A percentile compares a stretch with the other conserved stretches of the same genome.
phyloP scores from a whole-genome alignment of 2,329 filamentous ascomycete species.

The Cladosporium oxysporum region DNA sequence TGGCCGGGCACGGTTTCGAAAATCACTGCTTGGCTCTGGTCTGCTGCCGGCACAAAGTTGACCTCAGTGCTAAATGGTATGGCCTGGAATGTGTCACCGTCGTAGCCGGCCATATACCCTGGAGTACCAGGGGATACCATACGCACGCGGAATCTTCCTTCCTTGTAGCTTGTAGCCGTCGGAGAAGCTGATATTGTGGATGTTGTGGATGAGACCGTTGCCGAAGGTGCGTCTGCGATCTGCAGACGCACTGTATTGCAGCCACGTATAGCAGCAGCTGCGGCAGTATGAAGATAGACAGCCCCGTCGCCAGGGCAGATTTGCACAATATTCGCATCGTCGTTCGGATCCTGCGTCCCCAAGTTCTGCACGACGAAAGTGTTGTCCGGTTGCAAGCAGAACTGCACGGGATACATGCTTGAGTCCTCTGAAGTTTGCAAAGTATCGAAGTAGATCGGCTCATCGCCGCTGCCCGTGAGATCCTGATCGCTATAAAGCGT shows the following conservation, averaged over 20 bases:
- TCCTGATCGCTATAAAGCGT: constrained; percentile 6
- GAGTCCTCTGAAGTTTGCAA: background rate
- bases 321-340: constrained; percentile 6
- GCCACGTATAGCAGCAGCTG: background rate
- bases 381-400: constrained; percentile 7
- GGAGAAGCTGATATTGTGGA: background rate
- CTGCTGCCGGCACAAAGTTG: background rate
- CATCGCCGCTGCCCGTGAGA: background rate
- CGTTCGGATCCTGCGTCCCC: background rate
- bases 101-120: background rate
- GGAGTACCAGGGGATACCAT: background rate
- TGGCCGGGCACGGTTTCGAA: background rate
- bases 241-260: background rate
- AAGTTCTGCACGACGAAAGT: constrained; percentile 2
- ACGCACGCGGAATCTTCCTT: background rate
- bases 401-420: background rate
- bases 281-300: background rate
- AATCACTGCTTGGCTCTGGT: background rate
- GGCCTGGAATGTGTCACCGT: too few relatives aligned
- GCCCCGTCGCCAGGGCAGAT: background rate
- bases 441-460: background rate
- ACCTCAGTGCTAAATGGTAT: background rate
- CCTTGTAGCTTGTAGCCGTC: background rate
- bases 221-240: background rate
- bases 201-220: background rate